phyloP scores from a whole-genome alignment of 108 stramenopile species.

The Cyclotella baltica region DNA sequence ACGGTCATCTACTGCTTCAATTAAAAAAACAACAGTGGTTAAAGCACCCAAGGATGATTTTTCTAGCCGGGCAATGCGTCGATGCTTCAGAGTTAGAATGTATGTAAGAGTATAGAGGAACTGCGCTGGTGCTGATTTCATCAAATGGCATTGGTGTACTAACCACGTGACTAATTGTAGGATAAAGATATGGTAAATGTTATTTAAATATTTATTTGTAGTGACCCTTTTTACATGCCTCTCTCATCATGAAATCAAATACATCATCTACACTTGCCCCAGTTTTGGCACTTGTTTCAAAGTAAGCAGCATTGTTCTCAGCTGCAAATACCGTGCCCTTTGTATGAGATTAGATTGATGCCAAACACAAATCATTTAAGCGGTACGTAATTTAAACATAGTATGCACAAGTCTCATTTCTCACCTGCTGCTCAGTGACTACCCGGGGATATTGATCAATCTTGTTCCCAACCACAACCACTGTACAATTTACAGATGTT shows the following conservation, averaged over 20 bases:
- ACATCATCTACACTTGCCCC: constrained; percentile 65
- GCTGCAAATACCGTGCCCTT: constrained; percentile 67
- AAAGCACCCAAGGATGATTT: too few species aligned
- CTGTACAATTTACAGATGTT: constrained; percentile 41
- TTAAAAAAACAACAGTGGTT: too few species aligned
- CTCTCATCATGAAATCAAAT: constrained; percentile 59
- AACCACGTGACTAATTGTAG: too few species aligned
- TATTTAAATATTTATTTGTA: too few species aligned
- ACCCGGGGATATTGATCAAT: constrained; percentile 51
- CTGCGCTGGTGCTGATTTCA: too few species aligned
- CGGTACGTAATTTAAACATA: background rate
- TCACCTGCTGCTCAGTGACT: constrained; percentile 33
- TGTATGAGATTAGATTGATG: constrained; percentile 5
- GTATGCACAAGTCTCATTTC: background rate
- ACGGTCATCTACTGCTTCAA: too few species aligned
- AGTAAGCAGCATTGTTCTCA: constrained; percentile 62
- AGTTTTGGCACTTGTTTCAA: constrained; percentile 74
- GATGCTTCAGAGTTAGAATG: too few species aligned
- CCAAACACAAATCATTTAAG: background rate
- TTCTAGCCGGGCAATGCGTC: too few species aligned
- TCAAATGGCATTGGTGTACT: too few species aligned
- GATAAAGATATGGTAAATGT: too few species aligned
- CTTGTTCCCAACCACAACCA: constrained; percentile 75
- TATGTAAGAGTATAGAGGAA: too few species aligned
- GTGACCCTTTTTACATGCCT: constrained; percentile 17